Evolutionary conservation across 2,329 filamentous ascomycete genomes (phyloP).

Genomic region (Phaeosphaeria sp.): DNA sequence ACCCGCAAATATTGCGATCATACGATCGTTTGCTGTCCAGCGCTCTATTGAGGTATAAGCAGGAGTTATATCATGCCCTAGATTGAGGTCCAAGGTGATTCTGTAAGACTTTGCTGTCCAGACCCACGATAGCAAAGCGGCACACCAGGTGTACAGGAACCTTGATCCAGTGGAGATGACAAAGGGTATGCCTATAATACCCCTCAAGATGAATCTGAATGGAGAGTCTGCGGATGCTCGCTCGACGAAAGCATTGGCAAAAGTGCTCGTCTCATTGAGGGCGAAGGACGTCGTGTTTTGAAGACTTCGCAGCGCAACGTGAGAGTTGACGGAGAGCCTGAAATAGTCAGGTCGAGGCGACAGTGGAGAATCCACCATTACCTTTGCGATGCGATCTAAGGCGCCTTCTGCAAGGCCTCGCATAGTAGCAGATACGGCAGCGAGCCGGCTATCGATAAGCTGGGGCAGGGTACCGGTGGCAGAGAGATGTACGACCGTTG

Average conservation of each 20-base stretch:
- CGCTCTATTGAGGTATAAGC: slow-evolving; percentile 42
- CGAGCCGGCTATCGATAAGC: slow-evolving; percentile 23
- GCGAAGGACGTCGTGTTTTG: slow-evolving; percentile 45
- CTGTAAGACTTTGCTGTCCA: slow-evolving; percentile 46
- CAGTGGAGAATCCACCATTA: slow-evolving; percentile 34
- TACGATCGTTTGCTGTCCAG: slow-evolving; percentile 61
- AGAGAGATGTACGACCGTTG: slow-evolving; percentile 25
- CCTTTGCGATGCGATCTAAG: slow-evolving; percentile 42
- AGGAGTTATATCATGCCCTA: slow-evolving; percentile 26
- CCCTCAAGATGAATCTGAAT: slow-evolving; percentile 18
- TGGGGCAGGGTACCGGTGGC: slow-evolving; percentile 26
- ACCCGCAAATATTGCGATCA: slow-evolving; percentile 79
- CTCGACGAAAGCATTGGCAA: slow-evolving; percentile 30
- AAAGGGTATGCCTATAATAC: slow-evolving; percentile 23
- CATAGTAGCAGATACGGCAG: slow-evolving; percentile 35
- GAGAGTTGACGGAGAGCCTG: slow-evolving; percentile 46
- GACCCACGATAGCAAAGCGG: slow-evolving; percentile 29
- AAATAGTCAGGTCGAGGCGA: slow-evolving; percentile 41
- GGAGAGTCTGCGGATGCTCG: slow-evolving; percentile 31
- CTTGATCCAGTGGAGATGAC: slow-evolving; percentile 9
- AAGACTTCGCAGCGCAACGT: slow-evolving; percentile 45
- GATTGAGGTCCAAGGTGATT: slow-evolving; percentile 43
- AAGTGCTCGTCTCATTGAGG: slow-evolving; percentile 38
- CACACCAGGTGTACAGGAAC: slow-evolving; percentile 15
- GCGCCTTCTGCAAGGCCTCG: slow-evolving; percentile 44